Evolutionary conservation across 2,329 filamentous ascomycete species (phyloP).

Genomic region (Botrytis pseudocinerea): DNA sequence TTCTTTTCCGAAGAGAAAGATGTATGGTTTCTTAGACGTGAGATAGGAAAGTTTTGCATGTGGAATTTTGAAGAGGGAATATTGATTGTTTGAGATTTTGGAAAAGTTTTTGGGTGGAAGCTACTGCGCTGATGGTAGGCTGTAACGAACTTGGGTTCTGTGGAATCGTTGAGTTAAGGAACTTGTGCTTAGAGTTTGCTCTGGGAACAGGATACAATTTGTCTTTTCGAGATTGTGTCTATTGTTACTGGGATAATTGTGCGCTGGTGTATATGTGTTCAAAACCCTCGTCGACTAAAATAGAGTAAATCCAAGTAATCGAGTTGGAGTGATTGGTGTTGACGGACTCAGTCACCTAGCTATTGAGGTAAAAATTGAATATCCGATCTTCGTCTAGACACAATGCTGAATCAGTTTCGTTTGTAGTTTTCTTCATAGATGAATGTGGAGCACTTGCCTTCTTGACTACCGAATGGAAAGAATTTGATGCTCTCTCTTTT

Average conservation of each 20-base stretch:
- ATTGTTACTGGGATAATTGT: not conserved
- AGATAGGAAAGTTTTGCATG: not conserved
- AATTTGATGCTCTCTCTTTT: rapidly evolving
- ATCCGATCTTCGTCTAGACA: too few relatives aligned
- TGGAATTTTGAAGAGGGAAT: not conserved
- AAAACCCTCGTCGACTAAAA: too few relatives aligned
- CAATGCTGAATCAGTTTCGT: too few relatives aligned
- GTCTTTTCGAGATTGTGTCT: too few relatives aligned
- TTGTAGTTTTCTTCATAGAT: not conserved
- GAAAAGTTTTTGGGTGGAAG: not conserved
- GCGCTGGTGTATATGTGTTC: not conserved
- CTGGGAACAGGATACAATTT: too few relatives aligned
- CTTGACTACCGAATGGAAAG: not conserved
- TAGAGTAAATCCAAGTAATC: not conserved
- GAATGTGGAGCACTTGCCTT: not conserved
- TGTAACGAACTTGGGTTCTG: not conserved
- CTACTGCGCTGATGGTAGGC: not conserved
- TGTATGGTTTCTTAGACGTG: not conserved
- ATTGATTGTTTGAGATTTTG: not conserved
- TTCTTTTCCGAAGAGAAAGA: not conserved
- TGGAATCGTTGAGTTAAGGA: rapidly evolving
- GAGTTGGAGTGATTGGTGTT: not conserved
- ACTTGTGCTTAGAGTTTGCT: too few relatives aligned
- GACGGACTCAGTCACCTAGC: rapidly evolving
- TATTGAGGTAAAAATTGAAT: rapidly evolving